phyloP scores from a whole-genome alignment of 345 rosid genomes.

The Pugionium dolabratum region DNA sequence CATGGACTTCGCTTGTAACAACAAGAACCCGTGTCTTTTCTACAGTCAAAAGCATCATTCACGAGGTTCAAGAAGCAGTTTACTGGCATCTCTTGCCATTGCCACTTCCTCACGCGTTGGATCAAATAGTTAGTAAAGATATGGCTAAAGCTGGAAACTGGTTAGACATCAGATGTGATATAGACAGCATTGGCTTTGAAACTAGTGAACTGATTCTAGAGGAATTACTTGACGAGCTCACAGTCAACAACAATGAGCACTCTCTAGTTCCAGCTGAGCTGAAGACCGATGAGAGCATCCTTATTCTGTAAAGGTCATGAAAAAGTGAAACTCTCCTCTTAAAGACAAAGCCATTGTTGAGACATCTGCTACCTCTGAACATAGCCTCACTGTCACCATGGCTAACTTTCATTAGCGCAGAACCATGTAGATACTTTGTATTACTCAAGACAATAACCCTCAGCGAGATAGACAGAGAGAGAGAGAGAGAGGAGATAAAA shows the following conservation, averaged over 20 bases:
- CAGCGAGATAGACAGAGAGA: constrained; percentile 25
- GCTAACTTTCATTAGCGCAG: constrained; percentile 35
- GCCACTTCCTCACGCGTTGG: constrained; percentile 69
- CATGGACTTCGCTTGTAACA: constrained; percentile 54
- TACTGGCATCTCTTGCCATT: constrained; percentile 68
- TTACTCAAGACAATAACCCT: constrained; percentile 35
- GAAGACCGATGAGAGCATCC: constrained; percentile 41
- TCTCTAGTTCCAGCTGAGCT: constrained; percentile 33
- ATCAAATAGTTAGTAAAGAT: constrained; percentile 79
- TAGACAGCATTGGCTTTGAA: constrained; percentile 52
- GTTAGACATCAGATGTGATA: constrained; percentile 69
- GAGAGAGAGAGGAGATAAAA: constrained; percentile 28
- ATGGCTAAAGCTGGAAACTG: constrained; percentile 66
- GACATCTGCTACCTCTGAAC: constrained; percentile 21
- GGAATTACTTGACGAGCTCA: constrained; percentile 61
- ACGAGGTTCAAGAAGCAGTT: constrained; percentile 66
- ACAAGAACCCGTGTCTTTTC: constrained; percentile 55
- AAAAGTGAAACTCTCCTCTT: constrained; percentile 17
- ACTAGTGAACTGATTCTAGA: constrained; percentile 64
- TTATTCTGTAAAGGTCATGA: constrained; percentile 22
- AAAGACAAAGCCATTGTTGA: constrained; percentile 26
- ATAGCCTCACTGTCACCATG: constrained; percentile 25
- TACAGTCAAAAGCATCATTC: constrained; percentile 47
- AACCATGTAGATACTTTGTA: constrained; percentile 38
- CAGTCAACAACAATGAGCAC: constrained; percentile 27